A percentile compares a stretch with the other conserved stretches of the same genome.
Conservation (phyloP, 306 rosid genomes). For the Trifolium dubium region DNA sequence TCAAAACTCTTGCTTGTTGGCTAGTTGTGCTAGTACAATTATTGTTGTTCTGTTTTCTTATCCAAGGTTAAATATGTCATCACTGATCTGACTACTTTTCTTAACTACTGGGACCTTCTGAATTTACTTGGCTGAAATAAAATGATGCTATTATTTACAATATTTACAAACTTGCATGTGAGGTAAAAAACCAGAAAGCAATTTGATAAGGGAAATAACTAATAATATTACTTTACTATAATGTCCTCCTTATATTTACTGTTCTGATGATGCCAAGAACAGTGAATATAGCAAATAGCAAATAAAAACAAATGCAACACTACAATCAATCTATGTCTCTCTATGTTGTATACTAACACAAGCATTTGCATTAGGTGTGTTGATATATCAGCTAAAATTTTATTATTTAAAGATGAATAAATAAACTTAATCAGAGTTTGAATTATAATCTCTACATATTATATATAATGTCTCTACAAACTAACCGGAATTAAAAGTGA, state of each 20-base stretch:
- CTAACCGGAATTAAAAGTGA: no score
- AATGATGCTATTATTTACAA: neutral
- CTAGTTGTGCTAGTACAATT: slow-evolving; percentile 56
- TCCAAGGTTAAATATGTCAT: slow-evolving; percentile 43
- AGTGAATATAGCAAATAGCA: neutral
- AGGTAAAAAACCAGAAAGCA: slow-evolving; percentile 12
- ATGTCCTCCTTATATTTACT: no score
- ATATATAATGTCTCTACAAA: no score
- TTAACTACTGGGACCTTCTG: slow-evolving; percentile 16
- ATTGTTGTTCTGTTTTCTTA: slow-evolving; percentile 44
- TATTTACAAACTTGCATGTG: slow-evolving; percentile 17
- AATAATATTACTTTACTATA: neutral
- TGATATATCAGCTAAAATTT: no score
- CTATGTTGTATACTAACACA: no score
- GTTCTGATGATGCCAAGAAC: neutral
- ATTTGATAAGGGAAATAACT: slow-evolving; percentile 7
- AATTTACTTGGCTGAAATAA: slow-evolving; percentile 14
- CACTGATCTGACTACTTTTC: slow-evolving; percentile 28
- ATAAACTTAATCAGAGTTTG: no score
- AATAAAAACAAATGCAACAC: neutral
- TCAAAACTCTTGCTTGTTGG: slow-evolving; percentile 58
- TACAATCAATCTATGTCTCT: no score
- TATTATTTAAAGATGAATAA: no score
- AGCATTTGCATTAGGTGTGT: no score
- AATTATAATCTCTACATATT: no score